Conservation (phyloP, 768 basidiomycete species). For the Tylopilus vinaceipallidus region DNA sequence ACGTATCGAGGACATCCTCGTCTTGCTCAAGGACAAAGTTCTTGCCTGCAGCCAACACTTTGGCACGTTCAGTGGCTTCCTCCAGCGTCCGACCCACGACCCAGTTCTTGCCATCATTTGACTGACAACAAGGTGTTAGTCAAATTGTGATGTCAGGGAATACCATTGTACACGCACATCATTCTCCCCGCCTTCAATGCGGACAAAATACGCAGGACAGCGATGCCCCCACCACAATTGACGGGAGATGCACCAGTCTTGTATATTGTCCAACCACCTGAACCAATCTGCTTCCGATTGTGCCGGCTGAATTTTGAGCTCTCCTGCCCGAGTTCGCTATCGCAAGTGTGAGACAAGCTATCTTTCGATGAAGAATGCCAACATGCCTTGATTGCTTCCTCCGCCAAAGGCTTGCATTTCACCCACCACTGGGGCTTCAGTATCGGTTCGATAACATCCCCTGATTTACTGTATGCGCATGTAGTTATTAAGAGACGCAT, state of each 20-base stretch:
- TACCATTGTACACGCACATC: conserved; percentile 46
- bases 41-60: conserved; percentile 60
- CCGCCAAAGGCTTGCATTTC: conserved; percentile 85
- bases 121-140: conserved; percentile 35
- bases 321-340: conserved; percentile 86
- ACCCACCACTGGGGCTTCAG: conserved; percentile 99
- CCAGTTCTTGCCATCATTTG: conserved; percentile 77
- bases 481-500: conserved; percentile 4
- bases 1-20: conserved; percentile 96
- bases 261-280: conserved; percentile 90
- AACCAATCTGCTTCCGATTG: conserved; percentile 93
- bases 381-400: conserved; percentile 79
- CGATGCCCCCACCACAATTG: conserved; percentile 99
- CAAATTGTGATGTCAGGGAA: background rate
- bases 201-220: conserved; percentile 90
- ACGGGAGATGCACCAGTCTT: conserved; percentile 99
- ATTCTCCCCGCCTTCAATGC: conserved; percentile 70
- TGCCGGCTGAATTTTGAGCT: conserved; percentile 79
- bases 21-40: conserved; percentile 85
- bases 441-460: conserved; percentile 92
- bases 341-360: background rate
- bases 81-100: conserved; percentile 80
- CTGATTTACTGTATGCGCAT: conserved; percentile 77
- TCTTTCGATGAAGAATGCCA: background rate
- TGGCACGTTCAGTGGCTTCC: conserved; percentile 77